Evolutionary conservation across 2,329 filamentous ascomycete species (phyloP), one percentile per base, ranked within the genome.

Genomic region (Aspergillus sp.): DNA sequence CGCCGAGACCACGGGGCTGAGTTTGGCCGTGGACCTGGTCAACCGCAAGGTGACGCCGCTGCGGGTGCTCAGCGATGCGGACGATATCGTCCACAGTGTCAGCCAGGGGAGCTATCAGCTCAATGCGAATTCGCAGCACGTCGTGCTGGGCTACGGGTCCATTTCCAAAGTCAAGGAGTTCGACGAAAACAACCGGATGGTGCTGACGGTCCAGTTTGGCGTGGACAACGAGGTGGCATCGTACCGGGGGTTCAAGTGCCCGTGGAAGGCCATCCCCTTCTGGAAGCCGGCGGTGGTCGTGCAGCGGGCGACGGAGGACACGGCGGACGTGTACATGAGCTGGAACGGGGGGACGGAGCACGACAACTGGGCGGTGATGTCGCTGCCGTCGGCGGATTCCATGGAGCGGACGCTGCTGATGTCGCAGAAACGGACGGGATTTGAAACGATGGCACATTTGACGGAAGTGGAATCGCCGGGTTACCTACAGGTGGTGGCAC

Each of bases 271-370:
- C 5, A 64, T 57, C 1, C 63, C 62, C 0, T 60, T 57, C 52
- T 63, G 58, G 52, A 34, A 50, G 36, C 62, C 62, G 12, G 51
- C 48, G n/a, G 30, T 60, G 4, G 53, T 58, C 4, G 49, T 57
- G 4, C 36, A 39, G 26, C 38, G 44, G 28, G 51, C 48, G 9
- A 52, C 47, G 34, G 42, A 48, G 29, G 44, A 49, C 9, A 46
- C 47, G 1, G 60, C 58, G 0, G 39, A 45, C 12, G 48, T 66
- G n/a, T 60, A 61, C 48, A 67, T 68, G 61, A 68, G 65, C 55
- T 67, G 65, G 65, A 65, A 64, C 41, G 64, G 64, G 6, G 65
- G 64, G 4, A 68, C 65, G 0, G 66, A 67, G 49, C 59, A 67
- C 42, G 55, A 57, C 46, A 59, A 53, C 38, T 68, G 67, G 66